These are phyloP conservation scores for Solanum phureja DNA, from an alignment of 257 asterid species.

Conservation along the genomic window DNA sequence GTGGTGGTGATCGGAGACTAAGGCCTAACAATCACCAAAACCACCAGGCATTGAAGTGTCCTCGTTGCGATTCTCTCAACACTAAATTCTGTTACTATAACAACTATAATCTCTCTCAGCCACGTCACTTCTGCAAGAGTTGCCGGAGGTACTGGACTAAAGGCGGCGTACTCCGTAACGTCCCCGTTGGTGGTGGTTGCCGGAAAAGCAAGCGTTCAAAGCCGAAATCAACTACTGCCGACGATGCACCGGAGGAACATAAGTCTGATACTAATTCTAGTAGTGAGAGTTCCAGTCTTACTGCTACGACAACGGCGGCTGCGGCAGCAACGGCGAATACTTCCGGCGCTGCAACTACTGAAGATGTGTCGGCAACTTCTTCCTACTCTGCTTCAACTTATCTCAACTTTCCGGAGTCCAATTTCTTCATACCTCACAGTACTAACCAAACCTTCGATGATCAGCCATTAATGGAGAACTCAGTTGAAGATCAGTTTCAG, in stretches of 20 bases:
- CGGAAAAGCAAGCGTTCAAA: slow-evolving; percentile 72
- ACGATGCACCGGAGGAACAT: slow-evolving; percentile 8
- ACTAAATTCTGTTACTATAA: slow-evolving; percentile 87
- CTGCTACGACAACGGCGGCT: slow-evolving; percentile 27
- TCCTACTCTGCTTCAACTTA: slow-evolving; percentile 22
- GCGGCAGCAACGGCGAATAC: neutral
- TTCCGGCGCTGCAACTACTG: slow-evolving; percentile 12
- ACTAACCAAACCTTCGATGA: slow-evolving; percentile 14
- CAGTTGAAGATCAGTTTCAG: slow-evolving; percentile 32
- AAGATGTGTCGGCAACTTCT: slow-evolving; percentile 32
- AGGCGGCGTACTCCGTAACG: slow-evolving; percentile 93
- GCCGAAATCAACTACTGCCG: slow-evolving; percentile 11
- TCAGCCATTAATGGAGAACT: slow-evolving; percentile 21
- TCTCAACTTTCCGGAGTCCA: slow-evolving; percentile 24
- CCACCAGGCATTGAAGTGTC: slow-evolving; percentile 62
- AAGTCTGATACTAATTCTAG: slow-evolving; percentile 46
- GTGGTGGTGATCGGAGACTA: slow-evolving; percentile 43
- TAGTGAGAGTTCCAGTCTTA: slow-evolving; percentile 69
- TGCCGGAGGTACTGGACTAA: slow-evolving; percentile 94
- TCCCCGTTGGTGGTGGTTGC: slow-evolving; percentile 93
- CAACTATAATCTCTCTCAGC: slow-evolving; percentile 87
- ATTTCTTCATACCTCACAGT: slow-evolving; percentile 17
- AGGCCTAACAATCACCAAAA: slow-evolving; percentile 36
- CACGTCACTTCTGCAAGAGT: slow-evolving; percentile 84
- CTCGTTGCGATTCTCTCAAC: slow-evolving; percentile 81